Conservation (phyloP, 164 flowering plant genomes). For the Vitis rotundifolia region DNA sequence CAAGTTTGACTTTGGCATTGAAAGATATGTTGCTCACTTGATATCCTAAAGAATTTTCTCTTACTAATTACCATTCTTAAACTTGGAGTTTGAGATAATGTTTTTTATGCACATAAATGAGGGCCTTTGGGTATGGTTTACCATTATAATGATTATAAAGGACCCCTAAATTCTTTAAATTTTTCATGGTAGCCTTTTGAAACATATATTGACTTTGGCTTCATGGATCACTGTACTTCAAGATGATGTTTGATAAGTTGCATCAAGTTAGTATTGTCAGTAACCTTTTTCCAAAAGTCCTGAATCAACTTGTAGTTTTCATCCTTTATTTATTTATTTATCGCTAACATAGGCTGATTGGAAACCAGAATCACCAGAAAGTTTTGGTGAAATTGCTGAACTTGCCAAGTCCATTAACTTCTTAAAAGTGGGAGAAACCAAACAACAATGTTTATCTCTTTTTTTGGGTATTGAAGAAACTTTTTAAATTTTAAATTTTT, state of each 20-base stretch:
- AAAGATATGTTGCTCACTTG: too few relatives aligned
- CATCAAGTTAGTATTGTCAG: slow-evolving; percentile 74
- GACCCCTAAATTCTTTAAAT: too few relatives aligned
- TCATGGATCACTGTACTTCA: slow-evolving; percentile 74
- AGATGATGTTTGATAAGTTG: slow-evolving; percentile 86
- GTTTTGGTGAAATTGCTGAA: slow-evolving; percentile 52
- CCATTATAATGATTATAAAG: too few relatives aligned
- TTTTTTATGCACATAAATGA: too few relatives aligned
- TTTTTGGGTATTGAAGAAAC: background rate
- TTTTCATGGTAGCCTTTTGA: too few relatives aligned
- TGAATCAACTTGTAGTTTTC: background rate
- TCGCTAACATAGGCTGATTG: slow-evolving; percentile 78
- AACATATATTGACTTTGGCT: too few relatives aligned
- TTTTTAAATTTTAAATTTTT: background rate
- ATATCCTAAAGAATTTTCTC: too few relatives aligned
- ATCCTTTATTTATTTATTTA: too few relatives aligned
- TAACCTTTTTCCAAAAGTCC: background rate
- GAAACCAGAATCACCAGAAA: slow-evolving; percentile 69
- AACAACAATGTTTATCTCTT: slow-evolving; percentile 41
- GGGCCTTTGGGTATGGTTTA: too few relatives aligned
- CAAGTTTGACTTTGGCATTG: too few relatives aligned
- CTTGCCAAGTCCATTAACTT: slow-evolving; percentile 46
- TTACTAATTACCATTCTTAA: too few relatives aligned
- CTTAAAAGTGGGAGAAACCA: slow-evolving; percentile 41
- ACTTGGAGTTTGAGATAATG: too few relatives aligned